phyloP scores from a whole-genome alignment of 768 basidiomycete genomes.

The Suillus variegatus region DNA sequence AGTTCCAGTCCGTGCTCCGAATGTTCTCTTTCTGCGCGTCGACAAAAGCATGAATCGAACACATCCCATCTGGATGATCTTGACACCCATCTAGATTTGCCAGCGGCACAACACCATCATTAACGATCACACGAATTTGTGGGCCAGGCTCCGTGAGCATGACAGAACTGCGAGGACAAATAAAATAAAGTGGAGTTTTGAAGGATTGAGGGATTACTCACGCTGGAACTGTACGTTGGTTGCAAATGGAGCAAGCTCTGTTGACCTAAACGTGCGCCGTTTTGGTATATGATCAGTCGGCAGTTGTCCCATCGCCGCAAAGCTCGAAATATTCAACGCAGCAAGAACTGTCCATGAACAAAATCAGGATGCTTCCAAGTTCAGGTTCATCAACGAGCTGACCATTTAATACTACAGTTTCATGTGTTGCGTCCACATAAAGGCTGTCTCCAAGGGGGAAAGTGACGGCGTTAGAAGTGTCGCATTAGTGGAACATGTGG shows the following conservation, averaged over 20 bases:
- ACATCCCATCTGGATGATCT: conserved; percentile 73
- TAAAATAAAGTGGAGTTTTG: conserved; percentile 9
- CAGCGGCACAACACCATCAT: conserved; percentile 80
- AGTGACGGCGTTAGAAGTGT: conserved; percentile 63
- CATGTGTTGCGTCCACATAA: conserved; percentile 86
- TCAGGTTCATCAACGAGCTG: conserved; percentile 18
- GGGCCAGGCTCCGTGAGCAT: conserved; percentile 49
- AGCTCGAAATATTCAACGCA: conserved; percentile 72
- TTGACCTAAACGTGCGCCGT: conserved; percentile 63
- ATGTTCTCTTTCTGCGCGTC: conserved; percentile 66
- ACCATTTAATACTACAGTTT: conserved; percentile 81
- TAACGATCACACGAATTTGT: conserved; percentile 79
- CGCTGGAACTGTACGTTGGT: conserved; percentile 86
- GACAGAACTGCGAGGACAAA: conserved; percentile 49
- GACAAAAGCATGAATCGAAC: conserved; percentile 71
- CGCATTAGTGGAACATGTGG: conserved; percentile 80
- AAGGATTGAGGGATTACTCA: conserved; percentile 37
- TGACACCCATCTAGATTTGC: conserved; percentile 73
- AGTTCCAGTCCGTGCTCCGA: conserved; percentile 62
- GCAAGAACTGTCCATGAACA: conserved; percentile 57
- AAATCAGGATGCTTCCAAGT: conserved; percentile 6
- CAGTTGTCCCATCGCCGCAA: conserved; percentile 67
- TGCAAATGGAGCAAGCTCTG: conserved; percentile 79
- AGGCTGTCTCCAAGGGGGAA: conserved; percentile 71
- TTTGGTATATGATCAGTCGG: conserved; percentile 66